phyloP scores from a whole-genome alignment of 202 grass and related monocot species.

The Eragrostis tef region DNA sequence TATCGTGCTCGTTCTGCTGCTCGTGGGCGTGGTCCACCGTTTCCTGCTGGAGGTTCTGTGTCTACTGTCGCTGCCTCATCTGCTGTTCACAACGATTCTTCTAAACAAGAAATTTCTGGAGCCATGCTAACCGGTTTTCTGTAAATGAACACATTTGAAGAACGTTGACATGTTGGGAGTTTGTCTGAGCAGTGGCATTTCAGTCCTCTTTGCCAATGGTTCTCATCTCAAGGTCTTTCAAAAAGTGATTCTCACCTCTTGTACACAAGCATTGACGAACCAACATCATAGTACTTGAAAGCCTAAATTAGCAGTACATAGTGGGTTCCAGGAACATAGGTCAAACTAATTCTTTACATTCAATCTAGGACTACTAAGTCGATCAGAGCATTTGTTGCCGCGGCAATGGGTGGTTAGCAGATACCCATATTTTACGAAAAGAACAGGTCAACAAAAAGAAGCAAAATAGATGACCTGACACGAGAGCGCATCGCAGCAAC shows the following conservation, averaged over 20 bases:
- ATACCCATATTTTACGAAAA: constrained; percentile 25
- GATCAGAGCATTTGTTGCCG: background rate
- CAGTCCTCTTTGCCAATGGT: background rate
- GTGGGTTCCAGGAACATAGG: background rate
- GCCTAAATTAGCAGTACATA: constrained; percentile 24
- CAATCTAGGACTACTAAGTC: constrained; percentile 22
- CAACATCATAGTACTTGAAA: constrained; percentile 17
- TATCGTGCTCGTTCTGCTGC: no score
- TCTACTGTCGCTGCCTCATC: no score
- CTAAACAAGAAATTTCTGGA: no score
- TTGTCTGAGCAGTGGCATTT: background rate
- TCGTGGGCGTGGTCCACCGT: no score
- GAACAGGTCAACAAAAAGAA: constrained; percentile 47
- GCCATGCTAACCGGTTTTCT: no score
- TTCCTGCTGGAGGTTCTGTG: no score
- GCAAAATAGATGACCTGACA: constrained; percentile 52
- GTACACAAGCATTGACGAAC: constrained; percentile 10
- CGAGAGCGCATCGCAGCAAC: background rate
- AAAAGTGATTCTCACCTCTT: background rate
- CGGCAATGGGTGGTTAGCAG: constrained; percentile 17
- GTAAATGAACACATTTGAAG: background rate
- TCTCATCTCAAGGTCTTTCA: background rate
- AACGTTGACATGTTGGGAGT: background rate
- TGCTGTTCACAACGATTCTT: no score
- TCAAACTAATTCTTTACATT: constrained; percentile 44